Conservation (phyloP, 768 basidiomycete species). For the Pisolithus orientalis region DNA sequence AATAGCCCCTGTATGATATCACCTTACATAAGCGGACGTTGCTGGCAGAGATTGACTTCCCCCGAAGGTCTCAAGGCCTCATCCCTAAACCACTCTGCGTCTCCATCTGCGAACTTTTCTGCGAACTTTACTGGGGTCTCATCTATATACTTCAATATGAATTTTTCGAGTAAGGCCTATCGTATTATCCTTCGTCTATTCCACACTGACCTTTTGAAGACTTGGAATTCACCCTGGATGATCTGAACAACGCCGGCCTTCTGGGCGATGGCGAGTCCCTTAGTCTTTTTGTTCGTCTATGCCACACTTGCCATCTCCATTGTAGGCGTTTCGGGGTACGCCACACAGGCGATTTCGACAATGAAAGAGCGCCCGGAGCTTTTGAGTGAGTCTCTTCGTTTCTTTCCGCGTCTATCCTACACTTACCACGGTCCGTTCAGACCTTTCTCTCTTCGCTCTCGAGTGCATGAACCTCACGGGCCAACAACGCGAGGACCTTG, state of each 20-base stretch:
- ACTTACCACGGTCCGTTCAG: slow-evolving; percentile 1
- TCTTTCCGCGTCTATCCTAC: slow-evolving; percentile 1
- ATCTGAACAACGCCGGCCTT: slow-evolving; percentile 15
- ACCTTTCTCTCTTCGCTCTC: slow-evolving; percentile 1
- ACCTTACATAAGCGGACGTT: no score
- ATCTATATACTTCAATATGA: no score
- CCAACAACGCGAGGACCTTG: neutral
- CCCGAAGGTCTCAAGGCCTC: no score
- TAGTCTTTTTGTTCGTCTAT: slow-evolving; percentile 17
- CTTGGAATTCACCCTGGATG: no score
- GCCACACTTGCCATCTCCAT: neutral
- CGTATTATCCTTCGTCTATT: no score
- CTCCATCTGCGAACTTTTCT: no score
- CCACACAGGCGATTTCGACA: neutral
- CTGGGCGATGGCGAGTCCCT: slow-evolving; percentile 20
- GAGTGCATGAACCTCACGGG: neutral
- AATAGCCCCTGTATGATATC: no score
- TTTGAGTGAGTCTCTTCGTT: neutral
- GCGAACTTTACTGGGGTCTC: no score
- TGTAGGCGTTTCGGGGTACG: neutral
- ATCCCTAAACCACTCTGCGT: no score
- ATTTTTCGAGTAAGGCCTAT: no score
- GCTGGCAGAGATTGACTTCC: no score
- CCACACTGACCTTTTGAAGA: no score
- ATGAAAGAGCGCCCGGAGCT: neutral